Evolutionary conservation across 73 alveolate species (phyloP), one percentile per base, ranked within the genome.

Genomic region (Stentor roeselii): DNA sequence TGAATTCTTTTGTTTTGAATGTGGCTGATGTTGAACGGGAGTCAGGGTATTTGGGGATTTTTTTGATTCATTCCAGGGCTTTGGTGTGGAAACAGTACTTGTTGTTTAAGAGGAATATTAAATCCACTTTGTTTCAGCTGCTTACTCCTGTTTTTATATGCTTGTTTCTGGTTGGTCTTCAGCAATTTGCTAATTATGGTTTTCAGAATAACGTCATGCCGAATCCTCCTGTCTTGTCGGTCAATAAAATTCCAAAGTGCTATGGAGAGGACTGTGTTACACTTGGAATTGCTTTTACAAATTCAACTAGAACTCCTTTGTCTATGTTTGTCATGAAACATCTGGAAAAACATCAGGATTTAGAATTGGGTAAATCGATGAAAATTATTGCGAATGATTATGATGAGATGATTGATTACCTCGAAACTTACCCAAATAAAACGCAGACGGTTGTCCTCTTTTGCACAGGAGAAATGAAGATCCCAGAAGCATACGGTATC

Each of bases 231-330:
- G 39, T 21, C 14, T 15, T 39, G 21, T 32, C 27, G 14, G n/a
- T 76, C n/a, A 21, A 30, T 6, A 39, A 76, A 76, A 39, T 76
- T 86, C 91, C 59, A 76, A 75, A 15, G 39, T 84, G 86, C 88
- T 74, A 41, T 59, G 83, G 76, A 84, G 60, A 59, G 39, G 92
- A 83, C 36, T 94, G 98, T 75, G 86, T 85, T 3, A 92, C 97
- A 14, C 75, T 94, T 32, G 98, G 97, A 3, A 89, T 92, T 82
- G 87, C 86, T 2, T 84, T 92, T 21, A 84, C 94, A 0, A 95
- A 85, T 39, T 40, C 67, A 6, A 50, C 6, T 11, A 36, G 59
- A 31, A 21, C 87, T 38, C 59, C 37, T 14, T 88, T 92, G 89
- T 83, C 90, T 3, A 75, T 78, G 11, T 59, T 67, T 41, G 90